A percentile compares a stretch with the other conserved stretches of the same genome.
Evolutionary conservation across 2,329 filamentous ascomycete genomes (phyloP).

Genomic region (Phaeophleospora eucalypticola): DNA sequence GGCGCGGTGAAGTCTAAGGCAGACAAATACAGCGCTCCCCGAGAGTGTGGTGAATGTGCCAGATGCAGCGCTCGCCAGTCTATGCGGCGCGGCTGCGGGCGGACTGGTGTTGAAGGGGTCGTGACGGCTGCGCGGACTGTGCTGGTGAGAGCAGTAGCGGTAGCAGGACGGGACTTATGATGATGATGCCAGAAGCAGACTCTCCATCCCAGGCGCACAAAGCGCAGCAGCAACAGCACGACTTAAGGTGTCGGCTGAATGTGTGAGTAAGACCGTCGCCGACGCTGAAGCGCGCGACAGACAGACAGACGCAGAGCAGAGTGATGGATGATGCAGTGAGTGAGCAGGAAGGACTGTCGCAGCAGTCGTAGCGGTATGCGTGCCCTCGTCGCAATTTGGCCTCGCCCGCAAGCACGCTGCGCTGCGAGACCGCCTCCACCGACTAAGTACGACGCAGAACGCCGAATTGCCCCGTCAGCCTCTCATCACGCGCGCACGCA

Average conservation of each 20-base stretch:
- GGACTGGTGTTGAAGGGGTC: neutral
- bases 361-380: slow-evolving; percentile 11
- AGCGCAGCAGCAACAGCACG: slow-evolving; percentile 14
- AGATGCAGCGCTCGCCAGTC: neutral
- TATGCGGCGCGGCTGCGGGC: neutral
- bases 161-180: neutral
- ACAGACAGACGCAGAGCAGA: no score
- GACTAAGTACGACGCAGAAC: slow-evolving; percentile 15
- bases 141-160: neutral
- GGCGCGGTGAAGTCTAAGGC: slow-evolving; percentile 6
- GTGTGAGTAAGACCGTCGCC: slow-evolving; percentile 11
- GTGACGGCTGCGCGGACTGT: neutral
- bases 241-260: slow-evolving; percentile 20
- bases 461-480: slow-evolving; percentile 18
- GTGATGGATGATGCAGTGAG: no score
- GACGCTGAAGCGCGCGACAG: slow-evolving; percentile 10
- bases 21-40: neutral
- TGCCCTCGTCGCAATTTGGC: slow-evolving; percentile 21
- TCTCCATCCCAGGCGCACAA: slow-evolving; percentile 10
- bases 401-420: neutral
- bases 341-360: neutral
- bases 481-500: slow-evolving; percentile 20
- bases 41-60: no score
- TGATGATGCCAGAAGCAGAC: neutral
- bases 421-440: slow-evolving; percentile 11